Evolutionary conservation across 805 yeast species (phyloP).

Genomic region (Candida dajiaensis): DNA sequence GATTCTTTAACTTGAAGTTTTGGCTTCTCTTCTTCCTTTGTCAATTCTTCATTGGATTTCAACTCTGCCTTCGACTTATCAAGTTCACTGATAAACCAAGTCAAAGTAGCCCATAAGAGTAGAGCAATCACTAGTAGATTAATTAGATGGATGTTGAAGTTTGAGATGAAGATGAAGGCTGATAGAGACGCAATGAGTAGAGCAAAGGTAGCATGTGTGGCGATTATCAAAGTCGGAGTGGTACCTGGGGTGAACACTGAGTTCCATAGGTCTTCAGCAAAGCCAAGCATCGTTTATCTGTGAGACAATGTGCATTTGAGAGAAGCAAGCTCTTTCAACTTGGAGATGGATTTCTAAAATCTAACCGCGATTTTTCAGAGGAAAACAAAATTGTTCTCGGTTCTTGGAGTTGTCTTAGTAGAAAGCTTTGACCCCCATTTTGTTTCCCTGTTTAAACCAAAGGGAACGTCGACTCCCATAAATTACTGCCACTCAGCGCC

Average conservation of each 20-base stretch:
- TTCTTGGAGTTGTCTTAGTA: not conserved
- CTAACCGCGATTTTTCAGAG: not conserved
- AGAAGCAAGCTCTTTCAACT: not conserved
- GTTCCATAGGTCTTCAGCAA: conserved; percentile 74
- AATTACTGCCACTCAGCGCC: not conserved
- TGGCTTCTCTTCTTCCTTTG: not conserved
- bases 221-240: conserved; percentile 79
- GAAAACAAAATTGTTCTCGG: not conserved
- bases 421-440: not conserved
- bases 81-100: conserved; percentile 84
- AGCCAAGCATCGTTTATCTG: conserved; percentile 23
- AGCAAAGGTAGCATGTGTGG: conserved; percentile 81
- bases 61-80: conserved; percentile 24
- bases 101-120: conserved; percentile 69
- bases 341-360: not conserved
- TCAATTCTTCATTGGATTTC: not conserved
- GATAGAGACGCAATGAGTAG: conserved; percentile 53
- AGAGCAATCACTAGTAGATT: conserved; percentile 49
- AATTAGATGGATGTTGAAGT: conserved; percentile 57
- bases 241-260: conserved; percentile 92
- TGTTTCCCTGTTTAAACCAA: not conserved
- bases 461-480: not conserved
- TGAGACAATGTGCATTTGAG: not conserved
- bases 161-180: conserved; percentile 52
- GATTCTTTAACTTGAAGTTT: not conserved